Base-by-base conservation (phyloP, 2,329 filamentous ascomycete species). In the Clonostachys chloroleuca region DNA sequence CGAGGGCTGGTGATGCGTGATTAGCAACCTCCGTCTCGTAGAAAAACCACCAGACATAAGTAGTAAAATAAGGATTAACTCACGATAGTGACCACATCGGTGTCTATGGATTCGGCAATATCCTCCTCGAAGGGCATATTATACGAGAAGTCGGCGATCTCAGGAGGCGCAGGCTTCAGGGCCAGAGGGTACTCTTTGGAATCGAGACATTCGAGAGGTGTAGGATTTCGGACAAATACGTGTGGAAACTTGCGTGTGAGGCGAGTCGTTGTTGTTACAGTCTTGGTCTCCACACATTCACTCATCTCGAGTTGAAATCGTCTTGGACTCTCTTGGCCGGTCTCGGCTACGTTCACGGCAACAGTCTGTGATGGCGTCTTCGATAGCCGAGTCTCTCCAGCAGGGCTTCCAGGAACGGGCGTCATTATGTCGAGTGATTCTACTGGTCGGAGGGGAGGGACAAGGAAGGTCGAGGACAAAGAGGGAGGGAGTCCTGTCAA, bases 181-280 rank as follows among this genome's bases (percentile, higher is more conserved):
- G 92, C 92, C 33, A 99, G 75, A 37, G 94, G 94, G 64, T 95
- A 99, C 57, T 94, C 83, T 64, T 95, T 95, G 13, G 86, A 77
- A 65, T 97, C 91, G 49, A 96, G 81, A 46, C 84, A 78, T 49
- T 80, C 74, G 34, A 91, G 77, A 45, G 83, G 80, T 46, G 81
- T 81, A 20, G 89, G 86, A 49, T 88, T 81, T 54, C 83, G 84
- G 55, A 96, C 82, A 47, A 89, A 75, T 49, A 96, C 74, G n/a
- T 90, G 90, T 42, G 92, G 92, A 55, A 94, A 95, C 67, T 67
- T 89, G 77, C 65, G 84, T 54, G 90, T 89, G 2, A 92, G 95
- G 1, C 90, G 95, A 1, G 91, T 96, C 0, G 92, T 96, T 1
- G 92, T 96, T 2, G 92, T 96, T 52, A 96, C 83, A 12, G 80